phyloP scores from a whole-genome alignment of 371 early-diverging fungal genomes.

The Capniomyces stellatus region DNA sequence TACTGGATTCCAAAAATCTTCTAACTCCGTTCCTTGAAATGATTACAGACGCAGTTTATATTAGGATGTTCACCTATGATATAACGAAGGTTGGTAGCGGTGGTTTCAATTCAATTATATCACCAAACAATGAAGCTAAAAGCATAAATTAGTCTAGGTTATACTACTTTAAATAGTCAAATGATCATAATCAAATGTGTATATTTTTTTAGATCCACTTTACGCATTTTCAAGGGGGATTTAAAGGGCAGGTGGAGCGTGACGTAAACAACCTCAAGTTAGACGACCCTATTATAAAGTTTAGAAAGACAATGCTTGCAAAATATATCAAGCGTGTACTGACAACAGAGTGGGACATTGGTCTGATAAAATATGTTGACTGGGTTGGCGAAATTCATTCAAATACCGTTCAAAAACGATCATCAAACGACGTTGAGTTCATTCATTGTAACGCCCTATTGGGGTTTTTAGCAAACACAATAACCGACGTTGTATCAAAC shows the following conservation, averaged over 20 bases:
- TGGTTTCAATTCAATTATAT: neutral
- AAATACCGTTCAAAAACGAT: slow-evolving; percentile 51
- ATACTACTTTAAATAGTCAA: too few relatives aligned
- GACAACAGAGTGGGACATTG: slow-evolving; percentile 50
- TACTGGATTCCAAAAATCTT: slow-evolving; percentile 39
- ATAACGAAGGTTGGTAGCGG: slow-evolving; percentile 22
- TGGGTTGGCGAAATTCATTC: slow-evolving; percentile 53
- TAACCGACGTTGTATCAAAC: slow-evolving; percentile 44
- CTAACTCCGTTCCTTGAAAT: slow-evolving; percentile 51
- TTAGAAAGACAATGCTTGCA: slow-evolving; percentile 56
- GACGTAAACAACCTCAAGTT: slow-evolving; percentile 29
- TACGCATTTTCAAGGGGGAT: slow-evolving; percentile 46
- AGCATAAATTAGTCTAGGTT: too few relatives aligned
- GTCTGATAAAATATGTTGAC: slow-evolving; percentile 56
- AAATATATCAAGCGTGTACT: slow-evolving; percentile 55
- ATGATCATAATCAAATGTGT: neutral
- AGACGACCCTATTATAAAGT: slow-evolving; percentile 54
- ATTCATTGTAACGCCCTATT: slow-evolving; percentile 62
- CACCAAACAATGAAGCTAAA: too few relatives aligned
- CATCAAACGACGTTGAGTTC: slow-evolving; percentile 62
- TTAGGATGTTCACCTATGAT: slow-evolving; percentile 38
- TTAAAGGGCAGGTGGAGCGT: slow-evolving; percentile 14
- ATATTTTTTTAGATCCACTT: slow-evolving; percentile 28
- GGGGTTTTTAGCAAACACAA: slow-evolving; percentile 44
- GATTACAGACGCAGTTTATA: slow-evolving; percentile 58